Evolutionary conservation across 495 filamentous ascomycete genomes (phyloP), one percentile per base, ranked within the genome.

Genomic region (Rhizodiscina lignyota): DNA sequence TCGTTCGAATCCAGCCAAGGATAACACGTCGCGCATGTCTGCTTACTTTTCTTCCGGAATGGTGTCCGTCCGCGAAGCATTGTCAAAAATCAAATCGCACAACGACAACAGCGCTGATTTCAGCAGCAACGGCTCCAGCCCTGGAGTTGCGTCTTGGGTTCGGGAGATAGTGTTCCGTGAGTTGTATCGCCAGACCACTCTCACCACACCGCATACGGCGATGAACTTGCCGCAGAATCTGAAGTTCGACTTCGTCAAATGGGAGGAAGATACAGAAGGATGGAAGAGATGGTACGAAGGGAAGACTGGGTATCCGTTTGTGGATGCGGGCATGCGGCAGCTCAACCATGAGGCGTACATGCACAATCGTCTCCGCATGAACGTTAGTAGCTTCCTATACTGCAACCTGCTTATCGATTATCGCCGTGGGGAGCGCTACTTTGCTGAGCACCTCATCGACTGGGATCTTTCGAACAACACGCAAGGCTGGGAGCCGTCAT

Each of bases 281-380:
- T 61, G 58, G 58, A 33, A 55, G 26, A 62, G 60, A 39, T 61
- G 60, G 60, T 49, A 39, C 19, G 44, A 61, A 37, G 60, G 60
- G 2, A 38, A 22, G 22, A 64, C 60, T 0, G 60, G 60, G 0
- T 46, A 60, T 11, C 60, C 60, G 2, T 62, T 61, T 29, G 39
- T 64, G 0, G 60, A 62, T 40, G 60, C 60, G 0, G 60, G 60
- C 0, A 64, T 64, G 60, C 37, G 60, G 5, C 60, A 64, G 38
- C 24, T 64, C 36, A 53, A 53, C 15, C 32, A 43, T 4, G 60
- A 62, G 42, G 60, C 56, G 2, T 64, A 61, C 39, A 61, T 64
- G 60, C 60, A 64, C 42, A 64, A 64, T 40, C 58, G 60, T 2
- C 40, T 60, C 15, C 51, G 60, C 8, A 64, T 64, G 60, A 62